A percentile compares a stretch with the other conserved stretches of the same genome.
Evolutionary conservation across 2,329 filamentous ascomycete genomes (phyloP).

Genomic region (Botrytis paeoniae): DNA sequence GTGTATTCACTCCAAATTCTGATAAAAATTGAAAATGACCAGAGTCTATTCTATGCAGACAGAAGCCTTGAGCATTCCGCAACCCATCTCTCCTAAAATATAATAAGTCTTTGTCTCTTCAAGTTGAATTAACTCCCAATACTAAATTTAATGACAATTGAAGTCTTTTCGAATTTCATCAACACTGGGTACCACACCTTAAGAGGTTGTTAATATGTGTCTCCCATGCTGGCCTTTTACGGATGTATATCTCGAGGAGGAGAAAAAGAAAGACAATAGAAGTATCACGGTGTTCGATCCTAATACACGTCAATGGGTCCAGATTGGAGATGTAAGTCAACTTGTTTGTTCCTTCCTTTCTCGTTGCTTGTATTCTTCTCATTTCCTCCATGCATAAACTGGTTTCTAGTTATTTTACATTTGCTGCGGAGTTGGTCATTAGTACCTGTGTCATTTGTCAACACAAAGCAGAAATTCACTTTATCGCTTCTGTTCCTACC

Average conservation of each 20-base stretch:
- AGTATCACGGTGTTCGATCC: conserved; percentile 27
- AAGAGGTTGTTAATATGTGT: conserved; percentile 22
- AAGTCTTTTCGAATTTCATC: not conserved
- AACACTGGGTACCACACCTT: not conserved
- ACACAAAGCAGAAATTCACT: not conserved
- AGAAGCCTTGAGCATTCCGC: no score
- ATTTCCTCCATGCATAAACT: not conserved
- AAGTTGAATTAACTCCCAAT: not conserved
- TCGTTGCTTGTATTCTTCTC: not conserved
- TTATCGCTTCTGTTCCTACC: not conserved
- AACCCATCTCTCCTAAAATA: not conserved
- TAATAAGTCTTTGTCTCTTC: not conserved
- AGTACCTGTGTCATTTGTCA: not conserved
- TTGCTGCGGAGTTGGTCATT: not conserved
- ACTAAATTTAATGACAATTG: not conserved
- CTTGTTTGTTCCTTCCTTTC: not conserved
- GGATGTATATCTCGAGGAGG: conserved; percentile 31
- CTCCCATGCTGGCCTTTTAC: conserved; percentile 30
- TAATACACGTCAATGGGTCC: conserved; percentile 21
- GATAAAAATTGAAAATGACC: no score
- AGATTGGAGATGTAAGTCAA: conserved; percentile 23
- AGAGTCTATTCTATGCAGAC: not conserved
- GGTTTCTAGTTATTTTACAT: not conserved
- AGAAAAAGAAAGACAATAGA: conserved; percentile 23
- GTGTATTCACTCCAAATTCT: not conserved